These are phyloP conservation scores for Bidens hawaiensis DNA, from an alignment of 140 eudicot species.

Conservation along the genomic window DNA sequence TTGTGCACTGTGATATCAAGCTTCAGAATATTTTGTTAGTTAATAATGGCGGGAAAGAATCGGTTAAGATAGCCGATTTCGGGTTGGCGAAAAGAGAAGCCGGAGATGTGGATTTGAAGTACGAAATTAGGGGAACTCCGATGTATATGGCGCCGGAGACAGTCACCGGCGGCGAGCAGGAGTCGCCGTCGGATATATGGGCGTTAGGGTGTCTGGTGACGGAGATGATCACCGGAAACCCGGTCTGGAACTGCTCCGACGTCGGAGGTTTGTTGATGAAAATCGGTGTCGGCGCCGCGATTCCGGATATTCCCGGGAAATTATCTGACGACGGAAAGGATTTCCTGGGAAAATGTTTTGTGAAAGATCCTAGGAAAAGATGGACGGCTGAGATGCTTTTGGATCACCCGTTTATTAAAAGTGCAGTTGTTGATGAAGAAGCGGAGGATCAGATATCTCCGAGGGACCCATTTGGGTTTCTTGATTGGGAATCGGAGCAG, in stretches of 20 bases:
- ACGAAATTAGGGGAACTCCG: conserved; percentile 81
- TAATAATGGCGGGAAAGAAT: conserved; percentile 24
- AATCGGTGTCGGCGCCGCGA: conserved; percentile 63
- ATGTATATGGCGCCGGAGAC: conserved; percentile 94
- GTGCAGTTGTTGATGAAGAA: conserved; percentile 2
- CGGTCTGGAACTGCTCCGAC: conserved; percentile 64
- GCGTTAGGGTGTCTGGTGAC: conserved; percentile 80
- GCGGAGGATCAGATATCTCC: conserved; percentile 56
- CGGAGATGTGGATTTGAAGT: conserved; percentile 9
- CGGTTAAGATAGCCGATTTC: conserved; percentile 71
- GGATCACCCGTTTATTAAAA: conserved; percentile 55
- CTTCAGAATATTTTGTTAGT: conserved; percentile 53
- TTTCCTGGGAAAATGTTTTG: conserved; percentile 64
- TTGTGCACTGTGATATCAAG: conserved; percentile 83
- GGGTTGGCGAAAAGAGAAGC: conserved; percentile 66
- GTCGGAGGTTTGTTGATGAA: conserved; percentile 56
- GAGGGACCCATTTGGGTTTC: conserved; percentile 62
- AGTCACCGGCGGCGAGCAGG: conserved; percentile 59
- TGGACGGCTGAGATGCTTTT: conserved; percentile 99
- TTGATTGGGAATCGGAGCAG: conserved; percentile 52
- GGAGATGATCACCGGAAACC: conserved; percentile 71
- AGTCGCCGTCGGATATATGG: conserved; percentile 78
- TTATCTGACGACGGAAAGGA: conserved; percentile 67
- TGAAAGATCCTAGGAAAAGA: conserved; percentile 62
- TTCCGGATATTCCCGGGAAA: conserved; percentile 64